These are phyloP conservation scores for Cicer arietinum DNA, from an alignment of 306 rosid genomes.

Conservation along the genomic window DNA sequence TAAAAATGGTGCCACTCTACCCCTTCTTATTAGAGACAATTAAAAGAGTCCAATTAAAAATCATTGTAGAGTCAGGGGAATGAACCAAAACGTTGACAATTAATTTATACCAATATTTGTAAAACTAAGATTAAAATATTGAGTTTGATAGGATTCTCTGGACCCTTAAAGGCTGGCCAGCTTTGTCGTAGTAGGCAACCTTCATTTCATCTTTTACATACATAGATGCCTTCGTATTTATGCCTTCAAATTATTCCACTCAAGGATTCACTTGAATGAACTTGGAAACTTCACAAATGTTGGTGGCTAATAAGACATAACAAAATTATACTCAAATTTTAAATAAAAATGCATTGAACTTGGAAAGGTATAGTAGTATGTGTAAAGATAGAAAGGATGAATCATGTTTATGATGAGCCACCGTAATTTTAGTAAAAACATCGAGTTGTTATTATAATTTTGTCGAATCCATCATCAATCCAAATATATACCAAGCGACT, in stretches of 20 bases:
- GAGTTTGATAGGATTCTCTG: constrained; percentile 60
- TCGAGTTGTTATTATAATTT: too few species aligned
- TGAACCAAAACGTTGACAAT: constrained; percentile 59
- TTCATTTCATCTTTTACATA: constrained; percentile 38
- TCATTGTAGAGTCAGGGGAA: constrained; percentile 25
- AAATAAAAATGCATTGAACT: constrained; percentile 1
- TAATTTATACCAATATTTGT: constrained; percentile 40
- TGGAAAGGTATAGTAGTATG: constrained; percentile 32
- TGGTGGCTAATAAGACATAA: constrained; percentile 37
- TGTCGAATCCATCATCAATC: too few species aligned
- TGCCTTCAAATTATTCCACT: constrained; percentile 54
- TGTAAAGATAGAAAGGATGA: neutral
- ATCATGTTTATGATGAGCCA: too few species aligned
- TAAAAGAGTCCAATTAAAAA: constrained; percentile 43
- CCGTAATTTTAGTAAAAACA: too few species aligned
- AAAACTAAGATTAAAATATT: constrained; percentile 35
- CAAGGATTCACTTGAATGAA: constrained; percentile 53
- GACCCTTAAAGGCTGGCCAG: constrained; percentile 71
- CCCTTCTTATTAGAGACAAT: constrained; percentile 47
- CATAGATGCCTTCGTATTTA: constrained; percentile 50
- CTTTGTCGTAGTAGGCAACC: constrained; percentile 73
- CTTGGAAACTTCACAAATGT: neutral
- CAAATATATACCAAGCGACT: too few species aligned
- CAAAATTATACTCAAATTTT: neutral
- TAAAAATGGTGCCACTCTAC: constrained; percentile 54